Base-by-base conservation (phyloP, 2,329 filamentous ascomycete species). In the Penicillium sp. region DNA sequence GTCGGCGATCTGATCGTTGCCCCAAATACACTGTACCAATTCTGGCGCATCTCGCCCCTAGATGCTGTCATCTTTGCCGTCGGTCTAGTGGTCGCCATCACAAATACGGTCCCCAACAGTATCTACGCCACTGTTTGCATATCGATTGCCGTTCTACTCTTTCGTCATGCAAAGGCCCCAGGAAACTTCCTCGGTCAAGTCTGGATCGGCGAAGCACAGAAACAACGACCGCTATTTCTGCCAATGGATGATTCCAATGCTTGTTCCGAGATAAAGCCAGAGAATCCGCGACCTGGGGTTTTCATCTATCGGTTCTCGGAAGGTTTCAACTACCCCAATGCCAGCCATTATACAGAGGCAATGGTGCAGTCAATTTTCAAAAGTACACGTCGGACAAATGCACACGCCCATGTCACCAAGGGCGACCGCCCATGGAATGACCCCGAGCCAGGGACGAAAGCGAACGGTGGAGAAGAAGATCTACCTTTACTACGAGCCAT, bases 301-400 rank as follows among this genome's bases (percentile, higher is more conserved):
- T 94, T 95, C 69, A 93, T 96, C 60, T 96, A 93, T 72, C 82
- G 89, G 36, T 94, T 94, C 67, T 82, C 85, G 0, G 89, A 95
- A 69, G 87, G 89, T 26, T 95, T 94, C 76, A 93, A 90, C 70
- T 96, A 95, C 61, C 87, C 89, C 47, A 96, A 95, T 57, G 88
- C 88, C 10, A 86, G 86, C 59, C 83, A 87, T 63, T 88, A 91
- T 49, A 78, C 94, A 45, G 88, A 95, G 59, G 80, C 89, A 60
- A 76, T 93, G 29, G 78, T 80, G 1, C 70, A 77, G 1, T 78
- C 82, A 57, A 80, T 93, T 29, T 82, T 84, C 51, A 67, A 74
- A 39, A 72, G 82, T 47, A 93, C 89, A 1, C 81, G 85, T 22
- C 82, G 86, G 23, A 93, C 87, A 1, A 86, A 85, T 51, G 72